phyloP scores from a whole-genome alignment of 1,284 basidiomycete species.

The Ceratobasidium sp. region DNA sequence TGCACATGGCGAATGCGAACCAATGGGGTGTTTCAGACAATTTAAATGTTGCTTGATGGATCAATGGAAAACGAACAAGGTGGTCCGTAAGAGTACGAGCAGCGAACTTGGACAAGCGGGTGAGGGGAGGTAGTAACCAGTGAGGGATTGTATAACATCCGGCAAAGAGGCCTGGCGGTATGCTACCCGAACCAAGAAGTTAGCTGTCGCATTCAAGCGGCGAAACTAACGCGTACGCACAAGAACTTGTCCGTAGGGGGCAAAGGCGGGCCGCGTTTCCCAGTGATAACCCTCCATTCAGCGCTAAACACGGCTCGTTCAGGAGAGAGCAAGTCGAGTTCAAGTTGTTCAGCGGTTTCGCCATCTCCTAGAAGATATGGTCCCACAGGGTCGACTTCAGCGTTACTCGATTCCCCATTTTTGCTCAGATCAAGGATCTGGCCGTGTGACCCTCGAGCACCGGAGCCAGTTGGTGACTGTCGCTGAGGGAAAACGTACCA shows the following conservation, averaged over 20 bases:
- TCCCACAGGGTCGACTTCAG: constrained; percentile 27
- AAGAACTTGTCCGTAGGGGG: constrained; percentile 41
- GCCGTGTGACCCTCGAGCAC: not conserved
- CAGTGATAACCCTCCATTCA: constrained; percentile 28
- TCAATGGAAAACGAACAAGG: constrained; percentile 52
- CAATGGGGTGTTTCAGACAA: constrained; percentile 51
- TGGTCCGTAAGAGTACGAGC: constrained; percentile 51
- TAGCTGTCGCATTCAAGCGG: not conserved
- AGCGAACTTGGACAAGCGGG: constrained; percentile 51
- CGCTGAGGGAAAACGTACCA: constrained; percentile 32
- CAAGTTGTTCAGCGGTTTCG: constrained; percentile 19
- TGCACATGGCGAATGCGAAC: constrained; percentile 54
- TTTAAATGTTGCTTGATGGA: constrained; percentile 53
- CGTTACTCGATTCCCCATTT: not conserved
- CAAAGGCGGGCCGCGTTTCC: constrained; percentile 31
- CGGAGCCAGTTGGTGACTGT: not conserved
- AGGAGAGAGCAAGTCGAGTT: constrained; percentile 37
- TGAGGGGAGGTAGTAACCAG: constrained; percentile 52
- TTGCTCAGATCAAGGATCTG: not conserved
- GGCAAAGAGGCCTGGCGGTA: constrained; percentile 51
- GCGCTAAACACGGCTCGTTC: constrained; percentile 37
- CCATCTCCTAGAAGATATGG: constrained; percentile 35
- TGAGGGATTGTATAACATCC: constrained; percentile 54
- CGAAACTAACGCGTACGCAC: constrained; percentile 10
- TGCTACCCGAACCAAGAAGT: constrained; percentile 40